A percentile compares a stretch with the other conserved stretches of the same genome.
Conservation (phyloP, 164 flowering plant genomes). For the Vitis vinifera region ASM3070453v1 NC_081823.1:7688001-7688500, state of each 20-base stretch:
- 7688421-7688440: background rate
- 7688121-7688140: background rate
- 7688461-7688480: slow-evolving; percentile 36
- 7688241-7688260: background rate
- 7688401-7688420: slow-evolving; percentile 4
- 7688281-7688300: background rate
- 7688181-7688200: slow-evolving; percentile 83
- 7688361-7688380: slow-evolving; percentile 53
- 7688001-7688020: slow-evolving; percentile 84
- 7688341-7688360: slow-evolving; percentile 80
- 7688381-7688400: slow-evolving; percentile 39
- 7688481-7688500: slow-evolving; percentile 79
- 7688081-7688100: slow-evolving; percentile 49
- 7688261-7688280: background rate
- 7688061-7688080: slow-evolving; percentile 84
- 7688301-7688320: background rate
- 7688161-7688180: slow-evolving; percentile 69
- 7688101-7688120: background rate
- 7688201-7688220: slow-evolving; percentile 85
- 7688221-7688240: slow-evolving; percentile 50
- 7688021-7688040: slow-evolving; percentile 79
- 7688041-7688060: slow-evolving; percentile 77
- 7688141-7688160: background rate
- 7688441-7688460: background rate
- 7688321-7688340: slow-evolving; percentile 99